Evolutionary conservation across 768 basidiomycete species (phyloP).

Genomic region (Daedalea quercina): DNA sequence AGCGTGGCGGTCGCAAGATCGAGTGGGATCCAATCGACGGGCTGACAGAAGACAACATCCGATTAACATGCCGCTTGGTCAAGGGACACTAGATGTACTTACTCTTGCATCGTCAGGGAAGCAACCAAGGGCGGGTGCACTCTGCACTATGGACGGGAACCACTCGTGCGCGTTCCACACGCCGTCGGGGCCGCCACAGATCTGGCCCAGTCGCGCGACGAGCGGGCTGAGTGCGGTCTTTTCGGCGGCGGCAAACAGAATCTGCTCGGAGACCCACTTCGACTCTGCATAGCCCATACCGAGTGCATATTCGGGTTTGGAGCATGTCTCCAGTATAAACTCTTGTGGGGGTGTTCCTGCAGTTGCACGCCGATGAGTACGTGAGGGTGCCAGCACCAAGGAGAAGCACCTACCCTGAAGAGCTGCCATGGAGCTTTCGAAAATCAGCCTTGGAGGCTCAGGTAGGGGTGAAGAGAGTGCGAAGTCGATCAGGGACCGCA

Average conservation of each 20-base stretch:
- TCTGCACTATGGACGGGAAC: slow-evolving; percentile 33
- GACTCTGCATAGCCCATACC: slow-evolving; percentile 30
- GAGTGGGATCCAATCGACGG: slow-evolving; percentile 37
- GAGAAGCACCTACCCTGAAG: slow-evolving; percentile 1
- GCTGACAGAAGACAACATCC: slow-evolving; percentile 13
- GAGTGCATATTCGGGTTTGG: slow-evolving; percentile 13
- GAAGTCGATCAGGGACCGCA: slow-evolving; percentile 9
- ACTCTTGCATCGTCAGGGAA: slow-evolving; percentile 28
- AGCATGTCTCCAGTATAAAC: not conserved
- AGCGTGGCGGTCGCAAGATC: slow-evolving; percentile 31
- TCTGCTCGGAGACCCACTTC: slow-evolving; percentile 32
- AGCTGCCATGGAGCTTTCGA: slow-evolving; percentile 6
- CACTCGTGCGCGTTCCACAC: slow-evolving; percentile 39
- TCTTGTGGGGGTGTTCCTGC: not conserved
- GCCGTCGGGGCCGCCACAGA: slow-evolving; percentile 31
- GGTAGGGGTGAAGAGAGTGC: not conserved
- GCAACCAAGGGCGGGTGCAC: slow-evolving; percentile 9
- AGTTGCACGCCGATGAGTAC: not conserved
- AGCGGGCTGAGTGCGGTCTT: slow-evolving; percentile 30
- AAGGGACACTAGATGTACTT: not conserved
- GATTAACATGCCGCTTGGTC: too few species aligned
- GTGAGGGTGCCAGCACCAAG: too few species aligned
- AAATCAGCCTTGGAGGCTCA: slow-evolving; percentile 18
- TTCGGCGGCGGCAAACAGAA: slow-evolving; percentile 21
- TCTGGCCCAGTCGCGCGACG: slow-evolving; percentile 37